Conservation (phyloP, 495 filamentous ascomycete species). For the Rhypophila decipiens region DNA sequence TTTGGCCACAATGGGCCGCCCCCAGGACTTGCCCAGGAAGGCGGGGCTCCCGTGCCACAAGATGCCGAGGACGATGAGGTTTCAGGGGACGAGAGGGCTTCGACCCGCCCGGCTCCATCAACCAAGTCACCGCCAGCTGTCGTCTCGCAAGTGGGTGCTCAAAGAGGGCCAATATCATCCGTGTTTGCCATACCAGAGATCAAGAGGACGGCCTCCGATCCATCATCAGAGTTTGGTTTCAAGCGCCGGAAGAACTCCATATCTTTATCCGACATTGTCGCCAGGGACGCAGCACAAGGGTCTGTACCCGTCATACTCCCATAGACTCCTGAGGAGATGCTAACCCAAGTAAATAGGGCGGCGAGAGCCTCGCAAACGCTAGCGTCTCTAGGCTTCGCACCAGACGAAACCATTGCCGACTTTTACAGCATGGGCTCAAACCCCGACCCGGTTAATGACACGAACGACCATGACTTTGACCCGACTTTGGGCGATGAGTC, state of each 20-base stretch:
- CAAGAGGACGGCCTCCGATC: neutral
- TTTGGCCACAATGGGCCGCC: slow-evolving; percentile 24
- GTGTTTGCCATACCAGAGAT: neutral
- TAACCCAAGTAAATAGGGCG: slow-evolving; percentile 11
- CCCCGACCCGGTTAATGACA: slow-evolving; percentile 23
- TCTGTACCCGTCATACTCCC: slow-evolving; percentile 5
- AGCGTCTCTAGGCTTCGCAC: slow-evolving; percentile 29
- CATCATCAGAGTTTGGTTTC: neutral
- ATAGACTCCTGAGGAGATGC: neutral
- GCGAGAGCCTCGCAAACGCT: slow-evolving; percentile 26
- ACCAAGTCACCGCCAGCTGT: neutral
- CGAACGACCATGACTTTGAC: slow-evolving; percentile 18
- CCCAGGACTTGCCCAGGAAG: neutral
- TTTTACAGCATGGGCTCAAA: slow-evolving; percentile 32
- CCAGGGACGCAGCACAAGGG: slow-evolving; percentile 28
- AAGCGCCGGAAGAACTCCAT: slow-evolving; percentile 7
- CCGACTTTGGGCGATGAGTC: slow-evolving; percentile 24
- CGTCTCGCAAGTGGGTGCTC: neutral
- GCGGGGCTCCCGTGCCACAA: slow-evolving; percentile 1
- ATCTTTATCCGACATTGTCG: slow-evolving; percentile 29
- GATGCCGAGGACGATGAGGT: slow-evolving; percentile 10
- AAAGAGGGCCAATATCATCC: slow-evolving; percentile 10
- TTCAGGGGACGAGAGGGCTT: slow-evolving; percentile 4
- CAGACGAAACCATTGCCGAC: slow-evolving; percentile 30
- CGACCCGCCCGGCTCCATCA: slow-evolving; percentile 9